Evolutionary conservation across 805 yeast species (phyloP), one percentile per base, ranked within the genome.

Genomic region (Maudiozyma saulgeensis): DNA sequence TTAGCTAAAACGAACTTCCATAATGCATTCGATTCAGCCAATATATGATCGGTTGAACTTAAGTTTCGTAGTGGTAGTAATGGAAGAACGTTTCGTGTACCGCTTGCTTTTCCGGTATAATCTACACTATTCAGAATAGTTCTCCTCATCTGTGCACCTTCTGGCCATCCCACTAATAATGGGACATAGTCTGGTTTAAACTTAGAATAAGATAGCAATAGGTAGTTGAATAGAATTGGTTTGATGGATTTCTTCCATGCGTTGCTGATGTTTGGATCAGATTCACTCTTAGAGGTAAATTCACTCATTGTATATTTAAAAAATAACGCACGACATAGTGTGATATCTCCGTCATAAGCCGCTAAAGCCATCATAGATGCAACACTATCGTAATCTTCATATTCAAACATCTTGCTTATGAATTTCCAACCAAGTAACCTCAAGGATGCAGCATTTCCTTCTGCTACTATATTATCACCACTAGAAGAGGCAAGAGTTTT

Each of bases 11-110:
- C 59, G 48, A 63, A 66, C 21, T 59, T 59, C 81, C 95, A 79
- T 6, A 91, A 50, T 0, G 97, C 97, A 51, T 79, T 74, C 0
- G 91, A 79, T 65, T 91, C 98, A 0, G 83, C 81, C 41, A 84
- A 48, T 1, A 87, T 66, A 52, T 80, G 75, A 21, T 70, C 60
- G 13, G 62, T 52, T 3, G 68, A 53, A 1, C 57, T 56, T 8
- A 85, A 60, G 8, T 71, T 70, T 0, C 70, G 56, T 1, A 79
- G 60, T 1, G 96, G 90, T 41, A 91, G 68, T 50, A 91, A 78
- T 2, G 97, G 97, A 2, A 88, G 45, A 11, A 51, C 51, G 13
- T 49, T 49, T 31, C 52, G 58, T 19, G 51, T 52, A 7, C 56
- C 46, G 38, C 58, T 61, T 28, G 57, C 51, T 34, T 67, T 54